Base-by-base conservation (phyloP, 2,329 filamentous ascomycete genomes). In the Ophiostoma perfectum region DNA sequence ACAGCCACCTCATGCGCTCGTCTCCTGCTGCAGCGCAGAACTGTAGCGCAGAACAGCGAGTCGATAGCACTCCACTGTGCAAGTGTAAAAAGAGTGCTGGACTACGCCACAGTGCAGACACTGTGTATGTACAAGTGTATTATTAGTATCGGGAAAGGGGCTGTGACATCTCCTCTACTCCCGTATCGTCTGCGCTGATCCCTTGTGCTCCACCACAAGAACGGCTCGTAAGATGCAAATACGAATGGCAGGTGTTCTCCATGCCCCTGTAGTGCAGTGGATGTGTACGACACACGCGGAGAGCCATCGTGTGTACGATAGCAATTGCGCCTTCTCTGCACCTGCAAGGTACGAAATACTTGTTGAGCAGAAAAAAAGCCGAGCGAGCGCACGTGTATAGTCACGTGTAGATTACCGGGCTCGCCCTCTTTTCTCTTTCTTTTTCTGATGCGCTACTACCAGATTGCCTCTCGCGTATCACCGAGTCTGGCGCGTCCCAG, bases 401-500 rank as follows among this genome's bases (percentile, higher is more conserved):
- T 38, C 55, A 60, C 55, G 55, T 60, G 55, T 1, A 60, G 6
- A 60, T 11, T 55, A 27, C 27, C 27, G n/a, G 49, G 49, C 27
- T 55, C n/a, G n/a, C n/a, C 49, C 27, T 45, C 9, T 45, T 45
- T 45, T 45, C n/a, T 45, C 42, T 12, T 11, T 6, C 49, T 27
- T 27, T 55, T 41, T 62, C 41, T 16, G 11, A 41, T 41, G 16
- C 58, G 58, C 58, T 38, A 27, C 27, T 27, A 16, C 38, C 39
- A 63, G 42, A 63, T 41, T 63, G 39, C 9, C 55, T 60, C 27
- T n/a, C 60, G 60, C 60, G 60, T 63, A 63, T 16, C 14, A 42
- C 55, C 16, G 60, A 27, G 42, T 44, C 27, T 42, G 18, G 65
- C 65, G 65, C 65, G 65, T 66, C 65, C 14, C 42, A 49, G 66